These are phyloP conservation scores for Arabidopsis thaliana DNA, from an alignment of 345 rosid genomes.

Conservation along the genomic window TAIR10.1 NC_003074.8:3088001-3088500, in stretches of 20 bases:
- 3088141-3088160: constrained; percentile 19
- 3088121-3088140: constrained; percentile 1
- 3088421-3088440: neutral
- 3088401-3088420: constrained; percentile 17
- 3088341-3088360: constrained; percentile 14
- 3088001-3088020: neutral
- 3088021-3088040: constrained; percentile 13
- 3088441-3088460: constrained; percentile 28
- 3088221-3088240: constrained; percentile 26
- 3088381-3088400: neutral
- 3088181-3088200: constrained; percentile 29
- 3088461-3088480: constrained; percentile 30
- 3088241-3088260: constrained; percentile 16
- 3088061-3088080: constrained; percentile 16
- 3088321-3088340: constrained; percentile 29
- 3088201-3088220: constrained; percentile 10
- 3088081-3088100: constrained; percentile 20
- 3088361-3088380: constrained; percentile 7
- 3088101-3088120: constrained; percentile 1
- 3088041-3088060: constrained; percentile 20
- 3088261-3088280: constrained; percentile 2
- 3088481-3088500: constrained; percentile 23
- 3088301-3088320: neutral
- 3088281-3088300: constrained; percentile 10
- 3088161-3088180: constrained; percentile 23